Evolutionary conservation across 2,329 filamentous ascomycete species (phyloP).

Genomic region (Pestalotiopsis sp.): DNA sequence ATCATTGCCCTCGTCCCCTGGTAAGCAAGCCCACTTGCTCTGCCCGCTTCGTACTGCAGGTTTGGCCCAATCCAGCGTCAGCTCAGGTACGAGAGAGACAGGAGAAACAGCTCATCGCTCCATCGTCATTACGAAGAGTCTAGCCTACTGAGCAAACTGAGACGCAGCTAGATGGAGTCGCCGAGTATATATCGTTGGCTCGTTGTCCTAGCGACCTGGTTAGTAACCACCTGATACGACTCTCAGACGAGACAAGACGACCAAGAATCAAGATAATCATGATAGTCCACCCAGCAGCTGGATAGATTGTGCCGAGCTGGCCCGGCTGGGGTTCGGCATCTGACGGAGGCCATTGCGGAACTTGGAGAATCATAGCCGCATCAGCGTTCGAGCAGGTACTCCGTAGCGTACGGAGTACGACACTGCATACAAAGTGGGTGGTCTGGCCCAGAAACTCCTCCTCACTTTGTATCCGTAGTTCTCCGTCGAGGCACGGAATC

Average conservation of each 20-base stretch:
- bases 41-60: background rate
- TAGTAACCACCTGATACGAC: background rate
- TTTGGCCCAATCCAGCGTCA: background rate
- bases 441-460: background rate
- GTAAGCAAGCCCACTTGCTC: background rate
- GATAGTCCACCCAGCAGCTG: background rate
- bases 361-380: background rate
- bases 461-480: background rate
- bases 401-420: background rate
- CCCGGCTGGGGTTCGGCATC: background rate
- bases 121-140: background rate
- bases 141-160: background rate
- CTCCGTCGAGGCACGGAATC: background rate
- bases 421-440: background rate
- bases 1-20: background rate
- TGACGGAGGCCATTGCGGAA: background rate
- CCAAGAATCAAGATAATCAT: background rate
- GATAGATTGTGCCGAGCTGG: background rate
- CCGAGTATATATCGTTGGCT: background rate
- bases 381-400: background rate
- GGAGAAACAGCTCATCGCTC: background rate
- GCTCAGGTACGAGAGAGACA: background rate
- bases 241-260: background rate
- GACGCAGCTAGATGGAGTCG: background rate
- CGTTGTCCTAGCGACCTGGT: background rate